Base-by-base conservation (phyloP, 805 yeast genomes). In the Candida insectorum region DNA sequence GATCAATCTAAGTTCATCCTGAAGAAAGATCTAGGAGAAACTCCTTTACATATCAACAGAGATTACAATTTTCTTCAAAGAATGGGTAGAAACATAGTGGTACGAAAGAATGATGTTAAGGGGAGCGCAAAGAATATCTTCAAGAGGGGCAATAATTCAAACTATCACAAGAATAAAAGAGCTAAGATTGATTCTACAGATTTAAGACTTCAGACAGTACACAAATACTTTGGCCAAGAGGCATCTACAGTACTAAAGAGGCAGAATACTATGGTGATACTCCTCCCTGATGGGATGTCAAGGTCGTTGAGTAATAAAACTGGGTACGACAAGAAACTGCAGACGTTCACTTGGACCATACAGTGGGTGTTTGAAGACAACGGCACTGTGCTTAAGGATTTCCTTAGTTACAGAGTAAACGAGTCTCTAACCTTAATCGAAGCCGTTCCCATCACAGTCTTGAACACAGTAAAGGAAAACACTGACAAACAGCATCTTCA, bases 31-130 rank as follows among this genome's bases (percentile, higher is more conserved):
- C 56, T 87, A 6, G 38, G 52, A 8, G 42, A 49, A 23, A 59
- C 61, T 16, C 57, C 59, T 6, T 45, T 56, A 4, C 75, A 78
- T 28, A 74, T 88, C 5, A 87, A 88, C 50, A 60, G 97, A 40
- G 97, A 89, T 53, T 89, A 87, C 55, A 82, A 85, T 51, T 85
- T 85, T 49, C 58, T 89, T 20, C 64, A 75, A 37, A 64, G 61
- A 14, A 47, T 85, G 34, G 79, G 79, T 30, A 60, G 97, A 27
- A 56, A 69, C 2, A 63, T 87, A 10, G 68, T 69, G n/a, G 54
- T 85, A 11, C 74, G 78, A 6, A 79, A 76, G 45, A 56, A 55
- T 0, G 91, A 81, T 49, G 47, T 60, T 5, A 70, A 62, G 37
- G 28, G 34, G 4, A 44, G 41, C 15, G 73, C 73, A 28, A 69